Conservation (phyloP, 2,329 filamentous ascomycete genomes). For the Botrytis galanthina region DNA sequence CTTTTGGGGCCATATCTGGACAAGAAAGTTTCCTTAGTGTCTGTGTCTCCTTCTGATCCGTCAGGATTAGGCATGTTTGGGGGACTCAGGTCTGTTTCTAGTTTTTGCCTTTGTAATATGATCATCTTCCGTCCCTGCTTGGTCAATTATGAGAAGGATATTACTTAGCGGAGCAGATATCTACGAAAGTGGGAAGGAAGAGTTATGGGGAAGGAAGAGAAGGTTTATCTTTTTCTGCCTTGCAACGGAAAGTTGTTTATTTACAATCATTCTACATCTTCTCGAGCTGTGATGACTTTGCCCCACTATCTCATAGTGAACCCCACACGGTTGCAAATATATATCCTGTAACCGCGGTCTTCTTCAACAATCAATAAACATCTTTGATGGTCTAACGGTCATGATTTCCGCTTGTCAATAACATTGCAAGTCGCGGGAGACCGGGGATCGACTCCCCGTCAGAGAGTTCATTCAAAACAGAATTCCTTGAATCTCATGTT, state of each 20-base stretch:
- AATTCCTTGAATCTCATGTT: neutral
- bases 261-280: neutral
- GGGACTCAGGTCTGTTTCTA: neutral
- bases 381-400: conserved; percentile 40
- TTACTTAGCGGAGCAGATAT: neutral
- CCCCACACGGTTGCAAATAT: neutral
- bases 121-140: neutral
- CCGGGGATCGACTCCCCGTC: conserved; percentile 34
- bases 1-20: neutral
- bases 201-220: neutral
- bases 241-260: neutral
- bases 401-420: conserved; percentile 41
- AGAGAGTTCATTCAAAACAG: neutral
- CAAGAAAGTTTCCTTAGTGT: neutral
- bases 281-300: neutral
- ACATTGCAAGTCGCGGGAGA: conserved; percentile 27
- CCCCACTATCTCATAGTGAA: neutral
- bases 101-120: neutral
- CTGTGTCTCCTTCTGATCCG: neutral
- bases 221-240: neutral
- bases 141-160: neutral
- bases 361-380: neutral
- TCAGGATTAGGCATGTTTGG: neutral
- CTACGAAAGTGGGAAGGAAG: neutral
- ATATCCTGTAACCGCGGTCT: rapidly evolving